These are phyloP conservation scores for Ogataea methylovora DNA, from an alignment of 805 yeast genomes.

Conservation along the genomic window DNA sequence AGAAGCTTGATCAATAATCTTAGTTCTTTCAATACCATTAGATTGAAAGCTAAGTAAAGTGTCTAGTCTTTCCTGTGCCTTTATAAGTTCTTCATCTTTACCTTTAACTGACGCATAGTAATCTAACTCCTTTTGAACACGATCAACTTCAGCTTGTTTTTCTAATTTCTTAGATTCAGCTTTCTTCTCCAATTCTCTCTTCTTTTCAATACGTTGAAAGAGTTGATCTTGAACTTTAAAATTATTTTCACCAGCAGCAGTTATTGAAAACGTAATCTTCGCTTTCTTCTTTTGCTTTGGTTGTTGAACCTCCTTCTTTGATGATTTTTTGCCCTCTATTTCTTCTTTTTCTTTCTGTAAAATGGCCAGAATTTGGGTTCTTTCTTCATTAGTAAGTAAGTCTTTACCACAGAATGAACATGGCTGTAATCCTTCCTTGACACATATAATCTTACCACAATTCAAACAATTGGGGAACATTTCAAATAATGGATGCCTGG, in stretches of 20 bases:
- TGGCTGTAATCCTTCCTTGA: slow-evolving; percentile 83
- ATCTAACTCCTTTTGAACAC: slow-evolving; percentile 37
- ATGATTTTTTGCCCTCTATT: slow-evolving; percentile 23
- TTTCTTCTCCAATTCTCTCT: slow-evolving; percentile 26
- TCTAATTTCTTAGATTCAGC: slow-evolving; percentile 28
- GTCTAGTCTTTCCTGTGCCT: slow-evolving; percentile 71
- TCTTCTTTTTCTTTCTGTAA: slow-evolving; percentile 47
- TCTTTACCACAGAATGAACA: slow-evolving; percentile 77
- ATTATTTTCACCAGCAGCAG: slow-evolving; percentile 55
- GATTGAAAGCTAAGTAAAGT: slow-evolving; percentile 74
- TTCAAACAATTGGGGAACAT: slow-evolving; percentile 89
- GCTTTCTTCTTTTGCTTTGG: slow-evolving; percentile 29
- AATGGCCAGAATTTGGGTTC: slow-evolving; percentile 43
- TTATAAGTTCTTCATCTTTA: slow-evolving; percentile 49
- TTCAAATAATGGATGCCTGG: slow-evolving; percentile 80
- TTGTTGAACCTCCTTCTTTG: slow-evolving; percentile 10
- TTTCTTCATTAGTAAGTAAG: slow-evolving; percentile 57
- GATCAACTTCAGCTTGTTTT: slow-evolving; percentile 29
- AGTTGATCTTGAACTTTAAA: slow-evolving; percentile 63
- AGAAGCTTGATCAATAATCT: slow-evolving; percentile 86
- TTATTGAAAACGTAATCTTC: slow-evolving; percentile 46
- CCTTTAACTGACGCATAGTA: slow-evolving; percentile 31
- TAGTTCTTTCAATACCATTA: slow-evolving; percentile 83
- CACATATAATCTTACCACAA: slow-evolving; percentile 92
- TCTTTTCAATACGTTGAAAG: slow-evolving; percentile 52